Base-by-base conservation (phyloP, 495 filamentous ascomycete species). In the Talaromyces stipitatus region DNA sequence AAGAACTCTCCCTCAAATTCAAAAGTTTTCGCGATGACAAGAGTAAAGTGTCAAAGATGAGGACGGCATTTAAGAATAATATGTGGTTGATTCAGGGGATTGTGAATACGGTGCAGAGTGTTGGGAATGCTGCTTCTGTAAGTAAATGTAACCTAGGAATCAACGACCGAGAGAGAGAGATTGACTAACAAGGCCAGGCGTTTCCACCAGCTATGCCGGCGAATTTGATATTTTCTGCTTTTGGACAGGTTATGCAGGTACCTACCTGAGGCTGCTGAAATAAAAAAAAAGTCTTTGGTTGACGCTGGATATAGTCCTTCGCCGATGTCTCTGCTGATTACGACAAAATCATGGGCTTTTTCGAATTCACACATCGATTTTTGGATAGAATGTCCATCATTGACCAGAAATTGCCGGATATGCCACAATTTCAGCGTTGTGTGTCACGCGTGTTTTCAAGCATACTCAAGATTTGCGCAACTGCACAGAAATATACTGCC, bases 261-360 rank as follows among this genome's bases (percentile, higher is more conserved):
- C 11, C 20, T 2, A 33, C 11, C 20, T 2, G n/a, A 33, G 6
- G 16, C 51, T 14, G 22, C 36, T 14, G 20, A 23, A 54, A 8
- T 36, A 24, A 27, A 11, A 2, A 8, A n/a, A 22, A 9, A 4
- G 3, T 22, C 36, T 41, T 38, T 22, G 20, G 6, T 33, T 57
- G 53, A 58, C 29, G 1, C 8, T n/a, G n/a, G n/a, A 22, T 27
- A 41, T 57, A 65, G 63, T 61, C 65, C 24, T 65, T 59, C 55
- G 56, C 48, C 14, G 61, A 61, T 22, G 63, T 67, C 20, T 64
- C 61, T 16, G 65, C 65, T 18, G 65, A 67, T 36, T 67, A 65
- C 52, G 61, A 67, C 45, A 61, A 60, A n/a, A 59, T 67, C 26
- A 56, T 59, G 22, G 51, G 50, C 5, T 67, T 65, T 50, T 67